A percentile compares a stretch with the other conserved stretches of the same genome.
phyloP scores from a whole-genome alignment of 2,329 filamentous ascomycete genomes.

The Amphichorda felina region DNA sequence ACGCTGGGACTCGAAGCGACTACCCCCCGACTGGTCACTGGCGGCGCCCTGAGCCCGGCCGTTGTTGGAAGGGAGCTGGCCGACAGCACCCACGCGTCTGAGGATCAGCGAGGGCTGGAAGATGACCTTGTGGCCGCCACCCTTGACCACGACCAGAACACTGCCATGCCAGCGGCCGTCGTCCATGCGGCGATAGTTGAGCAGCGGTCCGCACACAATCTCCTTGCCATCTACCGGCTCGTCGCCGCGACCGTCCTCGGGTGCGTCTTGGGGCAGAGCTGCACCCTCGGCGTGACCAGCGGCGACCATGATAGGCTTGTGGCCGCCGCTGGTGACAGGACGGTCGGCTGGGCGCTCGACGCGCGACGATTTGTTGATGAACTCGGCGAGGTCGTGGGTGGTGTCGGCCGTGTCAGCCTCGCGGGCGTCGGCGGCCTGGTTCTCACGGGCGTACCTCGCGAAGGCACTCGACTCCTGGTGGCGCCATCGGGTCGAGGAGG shows the following conservation, averaged over 20 bases:
- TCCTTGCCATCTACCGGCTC: constrained; percentile 36
- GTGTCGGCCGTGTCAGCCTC: constrained; percentile 21
- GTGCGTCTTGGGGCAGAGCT: constrained; percentile 9
- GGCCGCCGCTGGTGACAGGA: constrained; percentile 18
- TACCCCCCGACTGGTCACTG: constrained; percentile 15
- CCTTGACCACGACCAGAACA: constrained; percentile 69
- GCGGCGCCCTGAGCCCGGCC: constrained; percentile 12
- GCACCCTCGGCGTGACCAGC: constrained; percentile 19
- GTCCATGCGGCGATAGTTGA: constrained; percentile 70
- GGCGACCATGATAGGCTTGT: constrained; percentile 37
- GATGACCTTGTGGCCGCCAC: constrained; percentile 49
- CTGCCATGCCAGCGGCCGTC: constrained; percentile 71
- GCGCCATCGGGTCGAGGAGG: constrained; percentile 47
- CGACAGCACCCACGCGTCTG: constrained; percentile 25
- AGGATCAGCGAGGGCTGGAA: constrained; percentile 46
- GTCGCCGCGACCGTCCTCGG: constrained; percentile 7
- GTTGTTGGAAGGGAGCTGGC: constrained; percentile 6
- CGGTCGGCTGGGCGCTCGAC: constrained; percentile 26
- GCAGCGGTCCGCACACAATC: constrained; percentile 58
- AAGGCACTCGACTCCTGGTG: constrained; percentile 51
- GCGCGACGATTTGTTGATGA: constrained; percentile 36
- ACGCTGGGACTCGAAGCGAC: constrained; percentile 30
- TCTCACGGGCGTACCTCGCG: constrained; percentile 30
- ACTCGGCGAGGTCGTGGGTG: constrained; percentile 41
- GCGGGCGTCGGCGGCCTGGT: constrained; percentile 12